Percentiles rank a stretch among this genome's conserved stretches.
phyloP scores from a whole-genome alignment of 768 basidiomycete species.

The Pleurotus salmoneostramineus region DNA sequence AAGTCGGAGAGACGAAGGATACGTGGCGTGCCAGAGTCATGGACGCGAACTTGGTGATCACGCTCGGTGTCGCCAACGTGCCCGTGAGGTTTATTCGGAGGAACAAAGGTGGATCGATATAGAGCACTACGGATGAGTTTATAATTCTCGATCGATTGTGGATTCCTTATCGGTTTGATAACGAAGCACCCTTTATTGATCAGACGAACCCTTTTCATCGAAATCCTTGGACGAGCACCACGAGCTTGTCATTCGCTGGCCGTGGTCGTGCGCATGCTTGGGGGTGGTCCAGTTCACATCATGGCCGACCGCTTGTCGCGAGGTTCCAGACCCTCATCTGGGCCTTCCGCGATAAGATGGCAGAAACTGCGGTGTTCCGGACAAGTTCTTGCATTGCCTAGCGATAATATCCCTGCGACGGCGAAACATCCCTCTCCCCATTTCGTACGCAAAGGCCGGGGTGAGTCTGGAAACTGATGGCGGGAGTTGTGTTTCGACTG shows the following conservation, averaged over 20 bases:
- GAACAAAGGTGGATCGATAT: not conserved
- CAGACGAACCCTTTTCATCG: no score
- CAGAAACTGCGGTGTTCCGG: not conserved
- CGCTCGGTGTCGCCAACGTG: slow-evolving; percentile 19
- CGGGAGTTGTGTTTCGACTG: not conserved
- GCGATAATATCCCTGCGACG: not conserved
- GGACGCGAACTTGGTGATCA: slow-evolving; percentile 30
- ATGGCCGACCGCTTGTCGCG: not conserved
- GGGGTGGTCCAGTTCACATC: not conserved
- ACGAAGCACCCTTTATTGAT: no score
- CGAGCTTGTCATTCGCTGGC: no score
- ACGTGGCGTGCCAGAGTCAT: slow-evolving; percentile 33
- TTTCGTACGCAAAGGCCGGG: not conserved
- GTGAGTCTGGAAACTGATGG: not conserved
- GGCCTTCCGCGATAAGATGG: not conserved
- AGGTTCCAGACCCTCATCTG: not conserved
- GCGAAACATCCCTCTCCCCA: not conserved
- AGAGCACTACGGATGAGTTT: not conserved
- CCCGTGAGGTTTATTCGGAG: slow-evolving; percentile 13
- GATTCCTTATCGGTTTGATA: not conserved
- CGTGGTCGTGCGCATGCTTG: no score
- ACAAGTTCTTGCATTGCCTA: not conserved
- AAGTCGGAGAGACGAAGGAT: slow-evolving; percentile 31
- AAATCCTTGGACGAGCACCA: no score
- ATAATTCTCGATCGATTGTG: not conserved